A percentile compares a stretch with the other conserved stretches of the same genome.
Conservation (phyloP, 1,284 basidiomycete species). For the Boletellus sp. region DNA sequence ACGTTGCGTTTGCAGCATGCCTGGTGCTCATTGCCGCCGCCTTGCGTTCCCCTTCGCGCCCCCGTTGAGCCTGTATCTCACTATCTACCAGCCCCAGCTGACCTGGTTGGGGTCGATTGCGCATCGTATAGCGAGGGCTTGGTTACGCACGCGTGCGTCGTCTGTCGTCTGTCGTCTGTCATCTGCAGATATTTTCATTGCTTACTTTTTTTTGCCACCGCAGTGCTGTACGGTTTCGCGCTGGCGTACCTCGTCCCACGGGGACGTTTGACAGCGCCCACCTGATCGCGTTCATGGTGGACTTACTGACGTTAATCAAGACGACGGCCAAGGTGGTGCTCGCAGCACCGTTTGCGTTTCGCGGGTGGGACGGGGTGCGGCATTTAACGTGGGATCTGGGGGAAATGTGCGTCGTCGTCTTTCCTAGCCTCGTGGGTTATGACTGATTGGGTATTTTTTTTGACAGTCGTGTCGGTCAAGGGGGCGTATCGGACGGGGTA, state of each 20-base stretch:
- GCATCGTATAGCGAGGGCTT: slow-evolving; percentile 83
- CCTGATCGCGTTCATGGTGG: slow-evolving; percentile 69
- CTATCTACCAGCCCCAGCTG: slow-evolving; percentile 94
- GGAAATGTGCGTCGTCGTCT: slow-evolving; percentile 67
- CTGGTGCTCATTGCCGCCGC: too few relatives aligned
- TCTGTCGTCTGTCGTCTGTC: too few relatives aligned
- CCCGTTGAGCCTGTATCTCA: slow-evolving; percentile 85
- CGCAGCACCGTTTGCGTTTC: slow-evolving; percentile 86
- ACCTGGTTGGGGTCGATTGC: slow-evolving; percentile 87
- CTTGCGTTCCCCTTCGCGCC: too few relatives aligned
- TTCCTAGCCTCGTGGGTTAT: background rate
- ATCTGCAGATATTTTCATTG: background rate
- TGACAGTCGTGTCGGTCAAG: slow-evolving; percentile 76
- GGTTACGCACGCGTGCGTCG: slow-evolving; percentile 68
- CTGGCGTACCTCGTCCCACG: slow-evolving; percentile 82
- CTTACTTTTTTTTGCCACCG: background rate
- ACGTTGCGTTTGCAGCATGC: too few relatives aligned
- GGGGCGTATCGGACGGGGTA: slow-evolving; percentile 80
- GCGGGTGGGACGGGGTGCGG: slow-evolving; percentile 86
- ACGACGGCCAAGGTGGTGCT: slow-evolving; percentile 72
- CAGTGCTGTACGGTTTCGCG: slow-evolving; percentile 87
- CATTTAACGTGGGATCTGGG: slow-evolving; percentile 92
- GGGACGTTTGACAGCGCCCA: slow-evolving; percentile 75
- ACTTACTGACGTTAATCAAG: slow-evolving; percentile 74
- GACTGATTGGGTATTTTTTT: too few relatives aligned